These are phyloP conservation scores for Periconia sp. DNA, from an alignment of 2,329 filamentous ascomycete genomes.

Conservation along the genomic window DNA sequence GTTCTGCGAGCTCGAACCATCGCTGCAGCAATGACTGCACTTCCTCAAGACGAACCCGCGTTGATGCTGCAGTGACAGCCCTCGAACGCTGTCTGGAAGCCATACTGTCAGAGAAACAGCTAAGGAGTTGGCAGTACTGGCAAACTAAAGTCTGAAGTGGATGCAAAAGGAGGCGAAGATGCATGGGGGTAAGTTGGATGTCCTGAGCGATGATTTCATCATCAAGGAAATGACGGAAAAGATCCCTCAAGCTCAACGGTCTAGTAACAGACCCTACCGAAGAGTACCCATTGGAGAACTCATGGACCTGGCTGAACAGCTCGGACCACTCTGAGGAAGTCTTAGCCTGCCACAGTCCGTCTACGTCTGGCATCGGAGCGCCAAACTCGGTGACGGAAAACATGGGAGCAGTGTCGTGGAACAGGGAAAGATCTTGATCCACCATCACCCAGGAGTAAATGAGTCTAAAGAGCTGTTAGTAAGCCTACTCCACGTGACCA, in stretches of 20 bases:
- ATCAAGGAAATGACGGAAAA: constrained; percentile 72
- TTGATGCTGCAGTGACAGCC: constrained; percentile 65
- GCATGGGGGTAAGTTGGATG: constrained; percentile 60
- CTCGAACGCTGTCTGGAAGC: constrained; percentile 54
- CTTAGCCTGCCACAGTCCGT: constrained; percentile 68
- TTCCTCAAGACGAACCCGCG: constrained; percentile 66
- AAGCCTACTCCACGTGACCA: constrained; percentile 29
- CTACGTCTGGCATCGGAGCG: constrained; percentile 68
- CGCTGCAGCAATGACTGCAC: constrained; percentile 68
- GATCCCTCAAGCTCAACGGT: constrained; percentile 65
- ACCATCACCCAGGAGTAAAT: constrained; percentile 80
- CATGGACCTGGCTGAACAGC: constrained; percentile 65
- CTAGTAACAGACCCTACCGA: constrained; percentile 60
- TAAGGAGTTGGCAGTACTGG: constrained; percentile 69
- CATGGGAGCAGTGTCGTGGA: constrained; percentile 52
- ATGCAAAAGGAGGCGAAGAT: constrained; percentile 71
- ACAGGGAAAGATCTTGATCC: constrained; percentile 65
- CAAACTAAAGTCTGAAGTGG: constrained; percentile 70
- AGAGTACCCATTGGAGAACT: constrained; percentile 59
- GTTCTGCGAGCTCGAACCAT: constrained; percentile 71
- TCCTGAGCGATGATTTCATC: constrained; percentile 63
- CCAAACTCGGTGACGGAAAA: constrained; percentile 70
- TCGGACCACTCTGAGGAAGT: constrained; percentile 65
- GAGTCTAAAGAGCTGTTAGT: constrained; percentile 54
- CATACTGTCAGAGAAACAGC: constrained; percentile 66